Evolutionary conservation across 495 filamentous ascomycete species (phyloP).

Genomic region (Talaromyces borbonicus): DNA sequence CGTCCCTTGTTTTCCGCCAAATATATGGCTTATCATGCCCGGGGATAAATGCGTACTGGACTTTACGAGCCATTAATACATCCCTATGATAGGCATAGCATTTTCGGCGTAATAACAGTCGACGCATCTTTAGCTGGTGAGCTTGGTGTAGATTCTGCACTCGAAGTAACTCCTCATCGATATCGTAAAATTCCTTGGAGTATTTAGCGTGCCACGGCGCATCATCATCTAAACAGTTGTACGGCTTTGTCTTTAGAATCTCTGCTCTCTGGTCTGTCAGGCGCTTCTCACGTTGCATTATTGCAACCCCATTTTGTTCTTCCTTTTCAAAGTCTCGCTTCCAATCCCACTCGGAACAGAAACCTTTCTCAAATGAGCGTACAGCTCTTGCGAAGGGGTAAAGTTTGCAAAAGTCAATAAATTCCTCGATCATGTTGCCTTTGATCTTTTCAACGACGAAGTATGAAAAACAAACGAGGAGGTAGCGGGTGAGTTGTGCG

Average conservation of each 20-base stretch:
- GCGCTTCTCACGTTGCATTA: conserved; percentile 5
- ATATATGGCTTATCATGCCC: conserved; percentile 6
- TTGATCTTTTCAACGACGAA: neutral
- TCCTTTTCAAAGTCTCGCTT: conserved; percentile 1
- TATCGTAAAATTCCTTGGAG: neutral
- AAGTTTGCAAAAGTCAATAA: conserved; percentile 4
- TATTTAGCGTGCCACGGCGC: conserved; percentile 4
- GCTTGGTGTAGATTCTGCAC: neutral
- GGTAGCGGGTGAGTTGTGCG: too few species aligned
- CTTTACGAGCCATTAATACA: conserved; percentile 3
- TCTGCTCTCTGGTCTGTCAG: neutral
- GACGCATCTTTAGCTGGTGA: conserved; percentile 1
- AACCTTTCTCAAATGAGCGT: neutral
- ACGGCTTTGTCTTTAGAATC: conserved; percentile 4
- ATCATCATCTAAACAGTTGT: neutral
- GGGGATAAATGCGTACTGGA: conserved; percentile 2
- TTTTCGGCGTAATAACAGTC: neutral
- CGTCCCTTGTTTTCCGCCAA: conserved; percentile 5
- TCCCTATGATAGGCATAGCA: conserved; percentile 4
- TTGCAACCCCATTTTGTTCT: conserved; percentile 4
- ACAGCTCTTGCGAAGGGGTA: conserved; percentile 2
- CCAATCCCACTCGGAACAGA: neutral
- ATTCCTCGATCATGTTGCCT: conserved; percentile 4
- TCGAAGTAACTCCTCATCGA: conserved; percentile 1
- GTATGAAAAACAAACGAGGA: neutral